Evolutionary conservation across 306 rosid species (phyloP), one percentile per base, ranked within the genome.

Genomic region (Acacia crassicarpa): DNA sequence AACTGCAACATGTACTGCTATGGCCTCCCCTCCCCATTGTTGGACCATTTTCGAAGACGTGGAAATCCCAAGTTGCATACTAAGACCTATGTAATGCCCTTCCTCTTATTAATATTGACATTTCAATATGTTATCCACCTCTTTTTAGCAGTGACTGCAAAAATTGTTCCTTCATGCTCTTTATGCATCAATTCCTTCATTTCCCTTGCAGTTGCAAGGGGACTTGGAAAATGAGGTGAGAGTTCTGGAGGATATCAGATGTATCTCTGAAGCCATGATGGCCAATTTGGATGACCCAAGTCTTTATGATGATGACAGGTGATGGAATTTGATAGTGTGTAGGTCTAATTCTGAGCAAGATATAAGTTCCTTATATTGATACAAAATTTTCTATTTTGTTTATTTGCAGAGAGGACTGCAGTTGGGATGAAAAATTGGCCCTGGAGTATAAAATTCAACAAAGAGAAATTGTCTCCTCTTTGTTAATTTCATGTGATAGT

Each of bases 401-500:
- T 32, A 27, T 76, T 56, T 67, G 73, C 91, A 95, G 98, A 41
- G 86, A 82, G 71, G 72, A 81, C 67, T 62, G 78, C 59, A 51
- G 48, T 44, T 88, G 93, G 97, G 98, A 91, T 83, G 88, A 85
- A 80, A 88, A 88, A 73, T 76, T 93, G 84, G 99, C 96, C 6
- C 27, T 80, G 80, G 84, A 85, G 75, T 91, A 53, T 87, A 88
- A 87, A 78, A 86, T 70, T 82, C 69, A 74, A 43, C 93, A 89
- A 68, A 88, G 91, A 82, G 83, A 85, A 67, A 89, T 95, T 15
- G 82, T 90, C 72, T 70, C 79, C 74, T 95, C 98, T 12, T 74
- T 89, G 72, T 67, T 85, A 79, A 85, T 79, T 71, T 89, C 97
- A 17, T 92, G 97, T 63, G 46, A 75, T 40, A 8, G 35, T 49